Conservation (phyloP, 2,329 filamentous ascomycete genomes). For the Penicillium janthinellum region DNA sequence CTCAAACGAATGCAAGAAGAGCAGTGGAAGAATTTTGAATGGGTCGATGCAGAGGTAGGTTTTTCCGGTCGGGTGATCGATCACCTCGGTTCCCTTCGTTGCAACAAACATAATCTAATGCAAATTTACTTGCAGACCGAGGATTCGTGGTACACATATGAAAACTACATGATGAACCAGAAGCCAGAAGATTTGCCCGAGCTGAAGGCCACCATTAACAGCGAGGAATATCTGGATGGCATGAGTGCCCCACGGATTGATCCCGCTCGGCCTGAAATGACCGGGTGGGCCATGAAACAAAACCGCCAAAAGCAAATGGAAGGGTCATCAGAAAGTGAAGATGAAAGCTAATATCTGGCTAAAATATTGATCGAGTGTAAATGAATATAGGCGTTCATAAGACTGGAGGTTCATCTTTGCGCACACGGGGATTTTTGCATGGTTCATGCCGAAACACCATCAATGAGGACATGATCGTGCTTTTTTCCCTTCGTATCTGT, state of each 20-base stretch:
- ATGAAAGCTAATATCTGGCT: constrained; percentile 19
- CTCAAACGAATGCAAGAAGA: constrained; percentile 80
- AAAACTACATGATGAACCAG: constrained; percentile 67
- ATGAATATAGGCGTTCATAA: not conserved
- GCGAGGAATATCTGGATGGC: constrained; percentile 63
- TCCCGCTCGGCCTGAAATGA: constrained; percentile 46
- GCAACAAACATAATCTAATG: constrained; percentile 13
- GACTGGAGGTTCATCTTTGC: not conserved
- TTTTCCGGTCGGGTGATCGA: not conserved
- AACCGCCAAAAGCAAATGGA: constrained; percentile 41
- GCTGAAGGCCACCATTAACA: constrained; percentile 58
- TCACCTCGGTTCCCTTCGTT: constrained; percentile 1
- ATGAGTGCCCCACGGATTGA: constrained; percentile 60
- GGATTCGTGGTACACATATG: constrained; percentile 74
- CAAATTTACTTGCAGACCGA: constrained; percentile 48
- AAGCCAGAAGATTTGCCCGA: constrained; percentile 48
- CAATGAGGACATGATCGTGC: not conserved
- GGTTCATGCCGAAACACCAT: not conserved
- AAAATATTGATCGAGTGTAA: not conserved
- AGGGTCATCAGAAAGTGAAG: constrained; percentile 23
- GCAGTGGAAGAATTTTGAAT: constrained; percentile 75
- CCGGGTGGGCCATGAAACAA: constrained; percentile 49
- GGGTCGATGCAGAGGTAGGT: constrained; percentile 51
- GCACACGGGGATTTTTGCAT: not conserved
- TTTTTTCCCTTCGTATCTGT: not conserved